Evolutionary conservation across 805 yeast genomes (phyloP), one percentile per base, ranked within the genome.

Genomic region (Wickerhamomyces strasburgensis): DNA sequence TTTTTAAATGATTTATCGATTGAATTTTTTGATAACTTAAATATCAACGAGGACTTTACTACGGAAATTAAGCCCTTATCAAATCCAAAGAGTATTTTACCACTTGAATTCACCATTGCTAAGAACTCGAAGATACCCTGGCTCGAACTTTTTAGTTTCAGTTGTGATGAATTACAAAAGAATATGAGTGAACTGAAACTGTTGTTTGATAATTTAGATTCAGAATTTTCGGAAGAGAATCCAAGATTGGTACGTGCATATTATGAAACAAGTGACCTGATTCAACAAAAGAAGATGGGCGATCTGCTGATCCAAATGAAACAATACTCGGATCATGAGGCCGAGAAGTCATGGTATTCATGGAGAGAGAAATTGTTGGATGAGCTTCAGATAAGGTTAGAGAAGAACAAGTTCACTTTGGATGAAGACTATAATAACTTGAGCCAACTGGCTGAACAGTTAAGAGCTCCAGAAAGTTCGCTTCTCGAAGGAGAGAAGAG

Each of bases 161-260:
- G 59, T 31, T 55, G 59, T 42, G 45, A 40, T 17, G 58, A 53
- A 29, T 21, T 55, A 11, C 56, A 51, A 27, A 51, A 49, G 28
- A 51, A 52, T 29, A 51, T 55, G 54, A 37, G 39, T 14, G 49
- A 47, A 18, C 29, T 55, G 32, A 50, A 46, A 17, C 37, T 26
- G 2, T 30, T 49, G 15, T 52, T 55, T 33, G 56, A 53, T 24
- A 38, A 48, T 21, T 38, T 53, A 10, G 48, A 47, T 29, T 40
- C 39, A 1, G 58, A 53, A 19, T 53, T 55, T 31, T 33, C 47
- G 5, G 52, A 49, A 5, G 55, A 47, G 14, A 55, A 55, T 19
- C 59, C 58, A 5, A 41, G 40, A 16, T 14, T 55, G 17, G 58
- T 55, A 2, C 39, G 49, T 14, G 55, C 49, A 4, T 53, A 51